Base-by-base conservation (phyloP, 495 filamentous ascomycete species). In the Hypomontagnella monticulosa region DNA sequence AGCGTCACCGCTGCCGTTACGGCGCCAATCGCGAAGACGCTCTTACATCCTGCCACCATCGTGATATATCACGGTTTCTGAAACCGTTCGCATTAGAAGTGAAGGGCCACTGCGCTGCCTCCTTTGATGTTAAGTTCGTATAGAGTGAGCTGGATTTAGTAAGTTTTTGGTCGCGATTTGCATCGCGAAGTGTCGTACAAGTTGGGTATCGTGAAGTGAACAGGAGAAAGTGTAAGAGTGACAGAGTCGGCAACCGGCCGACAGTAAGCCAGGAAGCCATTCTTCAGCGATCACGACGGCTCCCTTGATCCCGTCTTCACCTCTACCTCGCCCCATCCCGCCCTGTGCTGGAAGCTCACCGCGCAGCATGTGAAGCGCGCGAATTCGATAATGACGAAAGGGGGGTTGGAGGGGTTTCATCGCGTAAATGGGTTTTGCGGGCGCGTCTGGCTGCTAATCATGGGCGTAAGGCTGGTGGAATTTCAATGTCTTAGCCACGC, bases 401-500 rank as follows among this genome's bases (percentile, higher is more conserved):
- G 43, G 51, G 63, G 66, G 66, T 58, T 69, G 59, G 66, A 54
- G 43, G 55, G 50, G 41, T 60, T 40, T 63, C 58, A 59, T 58
- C 58, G 36, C 34, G 52, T 48, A 47, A 54, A 14, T 44, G 14
- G 14, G 33, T 34, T 34, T 20, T 9, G 10, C 10, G 18, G 10
- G 47, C 57, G 57, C 57, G 42, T 51, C 23, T 10, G 11, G 7
- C 18, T 16, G 7, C 18, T 16, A 5, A 36, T 11, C 18, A 27
- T 55, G 36, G 36, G 50, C 43, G 59, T 61, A 56, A 38, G 66
- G 66, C 66, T 66, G 66, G 56, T 61, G 61, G 66, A 70, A 70
- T 70, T 61, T 47, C 12, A 50, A 66, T 65, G 61, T 70, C 66
- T 66, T 53, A 70, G 61, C 52, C 61, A 70, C 66, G 53, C 61